Conservation (phyloP, 345 rosid genomes). For the Rhizophora apiculata region DNA sequence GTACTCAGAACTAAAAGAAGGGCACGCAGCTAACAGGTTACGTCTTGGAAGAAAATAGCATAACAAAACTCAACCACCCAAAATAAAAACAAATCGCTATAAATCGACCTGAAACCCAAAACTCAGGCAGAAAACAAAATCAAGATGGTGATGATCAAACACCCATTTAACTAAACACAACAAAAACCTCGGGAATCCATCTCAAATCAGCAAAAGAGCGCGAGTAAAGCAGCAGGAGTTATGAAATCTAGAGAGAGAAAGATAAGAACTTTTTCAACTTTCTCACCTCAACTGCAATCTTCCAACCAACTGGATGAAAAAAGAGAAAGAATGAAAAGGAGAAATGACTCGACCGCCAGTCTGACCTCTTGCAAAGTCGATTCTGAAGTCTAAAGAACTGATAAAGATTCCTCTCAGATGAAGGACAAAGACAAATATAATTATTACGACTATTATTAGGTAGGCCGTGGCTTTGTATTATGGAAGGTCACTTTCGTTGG, state of each 20-base stretch:
- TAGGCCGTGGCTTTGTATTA: neutral
- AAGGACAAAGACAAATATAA: neutral
- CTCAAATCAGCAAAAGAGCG: neutral
- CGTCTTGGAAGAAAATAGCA: neutral
- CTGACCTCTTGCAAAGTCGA: slow-evolving; percentile 27
- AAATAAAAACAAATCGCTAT: neutral
- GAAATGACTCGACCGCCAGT: slow-evolving; percentile 46
- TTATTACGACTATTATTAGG: neutral
- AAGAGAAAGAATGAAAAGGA: slow-evolving; percentile 4
- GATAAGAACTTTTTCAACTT: neutral
- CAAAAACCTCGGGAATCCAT: neutral
- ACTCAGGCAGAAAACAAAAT: neutral
- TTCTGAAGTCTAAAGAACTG: slow-evolving; percentile 11
- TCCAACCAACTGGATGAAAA: neutral
- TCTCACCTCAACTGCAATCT: neutral
- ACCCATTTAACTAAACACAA: neutral
- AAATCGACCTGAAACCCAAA: slow-evolving; percentile 10
- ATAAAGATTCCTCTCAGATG: slow-evolving; percentile 28
- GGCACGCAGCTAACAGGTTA: neutral
- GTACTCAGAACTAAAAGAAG: neutral
- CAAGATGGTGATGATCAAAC: neutral
- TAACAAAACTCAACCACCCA: neutral
- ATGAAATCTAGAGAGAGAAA: neutral
- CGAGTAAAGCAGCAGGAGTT: neutral
- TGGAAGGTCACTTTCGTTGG: neutral